A percentile compares a stretch with the other conserved stretches of the same genome.
phyloP scores from a whole-genome alignment of 2,329 filamentous ascomycete species.

The Cladosporium oxysporum region DNA sequence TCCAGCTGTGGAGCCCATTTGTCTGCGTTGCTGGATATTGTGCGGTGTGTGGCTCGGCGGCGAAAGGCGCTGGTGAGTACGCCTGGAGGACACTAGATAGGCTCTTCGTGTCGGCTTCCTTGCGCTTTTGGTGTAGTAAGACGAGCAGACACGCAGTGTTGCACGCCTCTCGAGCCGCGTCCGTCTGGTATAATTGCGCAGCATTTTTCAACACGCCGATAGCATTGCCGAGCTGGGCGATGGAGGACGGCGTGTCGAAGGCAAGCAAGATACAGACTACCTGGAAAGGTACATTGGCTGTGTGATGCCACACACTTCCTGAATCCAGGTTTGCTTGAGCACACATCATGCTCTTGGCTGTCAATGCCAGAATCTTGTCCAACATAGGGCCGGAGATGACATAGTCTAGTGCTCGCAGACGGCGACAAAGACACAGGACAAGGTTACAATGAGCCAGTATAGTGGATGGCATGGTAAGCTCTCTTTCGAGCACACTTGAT shows the following conservation, averaged over 20 bases:
- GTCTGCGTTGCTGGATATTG: not conserved
- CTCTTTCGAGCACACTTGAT: constrained; percentile 43
- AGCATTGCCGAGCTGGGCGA: constrained; percentile 50
- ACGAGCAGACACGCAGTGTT: constrained; percentile 55
- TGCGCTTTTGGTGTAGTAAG: constrained; percentile 51
- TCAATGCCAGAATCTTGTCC: constrained; percentile 48
- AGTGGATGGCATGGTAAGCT: constrained; percentile 46
- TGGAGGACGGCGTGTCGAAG: constrained; percentile 51
- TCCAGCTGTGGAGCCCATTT: constrained; percentile 17
- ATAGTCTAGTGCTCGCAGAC: constrained; percentile 51
- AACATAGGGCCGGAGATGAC: constrained; percentile 44
- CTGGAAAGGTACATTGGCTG: constrained; percentile 59
- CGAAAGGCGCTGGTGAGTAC: constrained; percentile 10
- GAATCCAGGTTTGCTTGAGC: constrained; percentile 47
- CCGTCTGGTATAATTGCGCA: constrained; percentile 24
- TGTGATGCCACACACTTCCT: constrained; percentile 56
- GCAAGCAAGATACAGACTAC: constrained; percentile 55
- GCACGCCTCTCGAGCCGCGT: constrained; percentile 50
- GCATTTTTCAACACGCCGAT: constrained; percentile 39
- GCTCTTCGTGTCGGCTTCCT: constrained; percentile 44
- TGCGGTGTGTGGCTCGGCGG: not conserved
- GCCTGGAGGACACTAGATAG: constrained; percentile 30
- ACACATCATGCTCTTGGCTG: constrained; percentile 44
- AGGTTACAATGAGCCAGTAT: constrained; percentile 56
- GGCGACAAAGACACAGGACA: constrained; percentile 55